Base-by-base conservation (phyloP, 495 filamentous ascomycete species). In the Aspergillus panamensis region DNA sequence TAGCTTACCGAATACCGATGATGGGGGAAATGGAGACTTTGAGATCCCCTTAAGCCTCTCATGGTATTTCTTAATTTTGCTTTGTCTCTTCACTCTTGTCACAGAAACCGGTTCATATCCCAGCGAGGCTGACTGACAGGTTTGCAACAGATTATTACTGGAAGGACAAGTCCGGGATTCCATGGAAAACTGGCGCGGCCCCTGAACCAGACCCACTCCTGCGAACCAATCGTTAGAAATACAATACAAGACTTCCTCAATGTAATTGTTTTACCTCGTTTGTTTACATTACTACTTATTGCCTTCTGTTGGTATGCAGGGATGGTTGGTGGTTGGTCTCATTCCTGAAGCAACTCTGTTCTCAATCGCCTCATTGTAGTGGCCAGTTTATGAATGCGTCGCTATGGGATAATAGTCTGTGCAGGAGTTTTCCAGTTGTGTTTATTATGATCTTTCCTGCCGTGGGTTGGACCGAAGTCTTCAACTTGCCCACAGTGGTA, bases 171-270 rank as follows among this genome's bases (percentile, higher is more conserved):
- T 29, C 32, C 32, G 8, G 56, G 57, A 59, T 50, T 60, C 62
- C 62, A 59, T 59, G 62, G 59, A 59, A 60, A 40, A 25, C 47
- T 16, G 55, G 47, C 40, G 44, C 62, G 58, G 58, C 62, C 62
- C 62, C 62, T 65, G 62, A 65, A 48, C 59, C 45, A 32, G 55
- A 56, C 54, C 62, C 62, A 52, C 56, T 7, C 20, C 14, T 9
- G 8, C 47, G 19, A n/a, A 12, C 55, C 55, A 57, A 57, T 57
- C 9, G 20, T 10, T 25, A 40, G 7, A 21, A 29, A 33, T 20
- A 43, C 14, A 50, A 12, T 30, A 39, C 35, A 39, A 12, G 35
- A 10, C 17, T 37, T 30, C n/a, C 30, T 37, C 25, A 29, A n/a
- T 59, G 44, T 49, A 13, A 20, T 9, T 16, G 57, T 33, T 47